Percentiles rank a stretch among this genome's conserved stretches.
Evolutionary conservation across 2,329 filamentous ascomycete species (phyloP).

Genomic region (Pezicula carpinea): DNA sequence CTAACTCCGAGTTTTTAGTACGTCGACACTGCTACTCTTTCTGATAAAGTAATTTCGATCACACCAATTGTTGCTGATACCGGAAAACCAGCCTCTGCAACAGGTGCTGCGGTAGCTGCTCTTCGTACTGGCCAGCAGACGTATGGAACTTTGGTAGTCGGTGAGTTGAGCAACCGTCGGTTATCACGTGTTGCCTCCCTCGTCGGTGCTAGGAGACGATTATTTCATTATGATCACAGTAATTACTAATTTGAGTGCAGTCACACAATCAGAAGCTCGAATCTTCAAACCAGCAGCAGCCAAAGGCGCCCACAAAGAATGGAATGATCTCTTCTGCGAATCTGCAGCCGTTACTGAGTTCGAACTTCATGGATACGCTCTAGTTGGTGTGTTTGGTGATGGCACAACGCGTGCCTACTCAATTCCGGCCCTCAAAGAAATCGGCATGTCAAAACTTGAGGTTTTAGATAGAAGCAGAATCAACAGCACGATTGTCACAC

Average conservation of each 20-base stretch:
- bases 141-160: conserved; percentile 75
- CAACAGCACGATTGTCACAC: conserved; percentile 64
- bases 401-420: conserved; percentile 75
- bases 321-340: conserved; percentile 77
- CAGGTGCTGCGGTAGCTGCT: conserved; percentile 68
- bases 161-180: conserved; percentile 44
- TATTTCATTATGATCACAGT: background rate
- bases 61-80: conserved; percentile 75
- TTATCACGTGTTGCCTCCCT: no score
- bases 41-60: conserved; percentile 70
- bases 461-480: conserved; percentile 73
- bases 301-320: conserved; percentile 90
- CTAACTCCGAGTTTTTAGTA: no score
- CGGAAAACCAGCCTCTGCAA: conserved; percentile 72
- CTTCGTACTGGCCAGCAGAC: conserved; percentile 71
- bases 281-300: conserved; percentile 80
- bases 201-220: no score
- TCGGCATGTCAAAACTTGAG: conserved; percentile 62
- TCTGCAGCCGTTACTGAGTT: conserved; percentile 72
- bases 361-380: conserved; percentile 68
- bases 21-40: conserved; percentile 62
- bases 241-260: conserved; percentile 13
- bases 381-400: conserved; percentile 83
- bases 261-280: conserved; percentile 69
- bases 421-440: conserved; percentile 83